phyloP scores from a whole-genome alignment of 345 rosid species.

The Mallotus nudiflorus region DNA sequence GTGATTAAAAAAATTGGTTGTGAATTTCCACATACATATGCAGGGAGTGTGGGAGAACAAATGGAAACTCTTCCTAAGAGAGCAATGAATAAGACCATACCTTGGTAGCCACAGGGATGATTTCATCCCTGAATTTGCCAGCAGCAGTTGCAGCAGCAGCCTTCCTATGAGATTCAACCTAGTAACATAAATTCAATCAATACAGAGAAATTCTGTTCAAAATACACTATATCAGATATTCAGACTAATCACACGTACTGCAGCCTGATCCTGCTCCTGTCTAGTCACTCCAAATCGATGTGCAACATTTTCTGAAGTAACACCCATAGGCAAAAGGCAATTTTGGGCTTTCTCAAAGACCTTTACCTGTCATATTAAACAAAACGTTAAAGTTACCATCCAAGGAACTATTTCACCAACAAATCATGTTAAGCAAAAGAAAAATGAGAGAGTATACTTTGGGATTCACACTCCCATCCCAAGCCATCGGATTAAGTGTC shows the following conservation, averaged over 20 bases:
- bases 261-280: constrained; percentile 97
- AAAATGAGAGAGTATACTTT: constrained; percentile 42
- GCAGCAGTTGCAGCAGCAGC: constrained; percentile 89
- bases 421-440: neutral
- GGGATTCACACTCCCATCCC: constrained; percentile 86
- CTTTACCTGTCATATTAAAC: constrained; percentile 51
- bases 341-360: constrained; percentile 70
- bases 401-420: neutral
- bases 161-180: constrained; percentile 95
- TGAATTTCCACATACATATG: neutral
- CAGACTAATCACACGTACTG: constrained; percentile 52
- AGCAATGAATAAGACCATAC: constrained; percentile 34
- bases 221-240: neutral
- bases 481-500: constrained; percentile 77
- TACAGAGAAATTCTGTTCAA: neutral
- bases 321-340: constrained; percentile 96
- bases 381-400: constrained; percentile 6
- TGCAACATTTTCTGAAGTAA: constrained; percentile 96
- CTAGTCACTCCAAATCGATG: constrained; percentile 79
- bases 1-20: neutral
- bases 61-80: neutral
- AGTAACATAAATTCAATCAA: constrained; percentile 18
- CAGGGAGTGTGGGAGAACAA: neutral
- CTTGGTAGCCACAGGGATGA: constrained; percentile 85
- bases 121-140: constrained; percentile 91